phyloP scores from a whole-genome alignment of 495 filamentous ascomycete species.

The Penicillium chermesinum region DNA sequence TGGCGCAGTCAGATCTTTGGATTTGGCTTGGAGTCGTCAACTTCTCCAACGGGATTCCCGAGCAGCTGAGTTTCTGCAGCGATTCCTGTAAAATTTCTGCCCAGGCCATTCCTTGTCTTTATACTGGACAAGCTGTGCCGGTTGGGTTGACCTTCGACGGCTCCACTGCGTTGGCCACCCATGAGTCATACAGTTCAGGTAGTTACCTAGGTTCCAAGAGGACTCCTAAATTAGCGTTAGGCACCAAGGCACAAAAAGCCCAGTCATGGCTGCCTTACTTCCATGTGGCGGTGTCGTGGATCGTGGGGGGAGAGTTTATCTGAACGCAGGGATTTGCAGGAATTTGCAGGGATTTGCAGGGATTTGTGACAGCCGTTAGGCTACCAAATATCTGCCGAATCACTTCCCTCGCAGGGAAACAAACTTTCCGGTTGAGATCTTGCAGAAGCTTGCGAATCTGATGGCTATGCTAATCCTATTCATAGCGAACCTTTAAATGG shows the following conservation, averaged over 20 bases:
- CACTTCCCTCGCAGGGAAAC: neutral
- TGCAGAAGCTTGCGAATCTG: slow-evolving; percentile 2
- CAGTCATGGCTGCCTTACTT: neutral
- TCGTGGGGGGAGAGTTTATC: neutral
- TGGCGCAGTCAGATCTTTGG: slow-evolving; percentile 3
- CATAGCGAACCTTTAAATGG: slow-evolving; percentile 1
- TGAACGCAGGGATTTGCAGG: neutral
- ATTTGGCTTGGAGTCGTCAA: neutral
- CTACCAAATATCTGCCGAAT: neutral
- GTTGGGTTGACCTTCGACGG: neutral
- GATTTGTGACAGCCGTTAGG: neutral
- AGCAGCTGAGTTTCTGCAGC: neutral
- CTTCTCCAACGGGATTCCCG: neutral
- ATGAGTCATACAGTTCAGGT: neutral
- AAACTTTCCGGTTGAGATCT: neutral
- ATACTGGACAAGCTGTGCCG: neutral
- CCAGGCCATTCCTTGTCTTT: neutral
- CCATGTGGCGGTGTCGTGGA: neutral
- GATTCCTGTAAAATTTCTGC: neutral
- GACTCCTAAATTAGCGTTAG: neutral
- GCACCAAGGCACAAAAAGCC: neutral
- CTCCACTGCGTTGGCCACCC: neutral
- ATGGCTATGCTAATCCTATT: slow-evolving; percentile 8
- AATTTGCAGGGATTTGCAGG: no score
- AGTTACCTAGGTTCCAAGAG: neutral